A percentile compares a stretch with the other conserved stretches of the same genome.
These are phyloP conservation scores for Hanseniaspora jakobsenii DNA, from an alignment of 805 yeast genomes.

Conservation along the genomic window DNA sequence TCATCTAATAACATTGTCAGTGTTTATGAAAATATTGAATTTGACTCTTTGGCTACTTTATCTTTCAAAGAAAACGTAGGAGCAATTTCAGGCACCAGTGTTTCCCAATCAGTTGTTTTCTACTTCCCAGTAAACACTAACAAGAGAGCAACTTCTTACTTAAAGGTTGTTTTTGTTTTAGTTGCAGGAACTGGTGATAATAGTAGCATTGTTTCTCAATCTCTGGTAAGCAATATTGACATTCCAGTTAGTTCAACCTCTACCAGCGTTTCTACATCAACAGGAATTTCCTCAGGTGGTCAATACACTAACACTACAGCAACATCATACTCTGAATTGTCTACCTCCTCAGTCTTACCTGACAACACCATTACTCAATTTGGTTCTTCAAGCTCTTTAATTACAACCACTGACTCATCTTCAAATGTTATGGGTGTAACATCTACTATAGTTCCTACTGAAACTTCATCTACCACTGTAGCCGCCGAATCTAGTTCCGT, in stretches of 20 bases:
- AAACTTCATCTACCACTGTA: too few relatives aligned
- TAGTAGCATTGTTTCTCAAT: not conserved
- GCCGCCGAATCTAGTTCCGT: too few relatives aligned
- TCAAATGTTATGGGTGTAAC: too few relatives aligned
- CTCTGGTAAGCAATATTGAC: not conserved
- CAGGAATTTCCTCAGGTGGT: not conserved
- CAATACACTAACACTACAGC: too few relatives aligned
- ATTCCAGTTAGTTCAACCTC: not conserved
- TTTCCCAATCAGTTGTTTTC: not conserved
- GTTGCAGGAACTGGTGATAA: not conserved
- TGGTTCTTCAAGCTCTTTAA: too few relatives aligned
- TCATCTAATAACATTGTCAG: constrained; percentile 5
- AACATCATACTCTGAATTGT: too few relatives aligned
- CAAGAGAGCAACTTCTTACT: constrained; percentile 9
- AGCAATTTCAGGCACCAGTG: not conserved
- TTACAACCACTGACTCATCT: too few relatives aligned
- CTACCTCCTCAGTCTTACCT: too few relatives aligned
- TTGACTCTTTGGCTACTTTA: not conserved
- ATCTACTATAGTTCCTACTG: too few relatives aligned
- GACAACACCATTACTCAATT: too few relatives aligned
- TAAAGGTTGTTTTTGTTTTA: constrained; percentile 17
- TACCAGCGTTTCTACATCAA: not conserved
- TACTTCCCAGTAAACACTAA: not conserved
- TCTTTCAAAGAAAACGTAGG: not conserved
- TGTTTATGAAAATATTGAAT: constrained; percentile 4